phyloP scores from a whole-genome alignment of 495 filamentous ascomycete genomes.

The Lepraria neglecta region DNA sequence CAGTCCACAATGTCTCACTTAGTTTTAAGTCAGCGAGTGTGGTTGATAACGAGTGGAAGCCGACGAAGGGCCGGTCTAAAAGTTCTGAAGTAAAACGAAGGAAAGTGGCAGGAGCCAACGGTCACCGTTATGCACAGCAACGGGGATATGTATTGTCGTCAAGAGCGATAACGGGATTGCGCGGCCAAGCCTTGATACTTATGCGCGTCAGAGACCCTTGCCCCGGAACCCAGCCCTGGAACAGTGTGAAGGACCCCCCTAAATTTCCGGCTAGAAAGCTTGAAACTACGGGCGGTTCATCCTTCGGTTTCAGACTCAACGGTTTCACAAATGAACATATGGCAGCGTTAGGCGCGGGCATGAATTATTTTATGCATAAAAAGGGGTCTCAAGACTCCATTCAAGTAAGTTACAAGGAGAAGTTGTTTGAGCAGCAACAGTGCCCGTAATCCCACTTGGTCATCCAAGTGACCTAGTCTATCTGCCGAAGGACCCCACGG shows the following conservation, averaged over 20 bases:
- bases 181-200: conserved; percentile 5
- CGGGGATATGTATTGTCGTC: conserved; percentile 2
- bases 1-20: neutral
- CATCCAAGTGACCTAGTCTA: conserved; percentile 9
- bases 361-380: neutral
- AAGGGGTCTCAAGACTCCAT: neutral
- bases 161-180: conserved; percentile 7
- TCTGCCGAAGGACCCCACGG: neutral
- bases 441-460: neutral
- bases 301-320: neutral
- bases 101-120: neutral
- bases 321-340: neutral
- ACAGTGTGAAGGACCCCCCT: neutral
- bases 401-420: neutral
- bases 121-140: conserved; percentile 4
- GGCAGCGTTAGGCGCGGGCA: neutral
- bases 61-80: neutral
- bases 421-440: neutral
- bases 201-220: neutral
- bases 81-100: neutral
- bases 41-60: neutral
- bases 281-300: conserved; percentile 8
- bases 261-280: conserved; percentile 3
- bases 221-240: neutral
- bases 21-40: neutral